These are phyloP conservation scores for Raffaelea albimanens DNA, from an alignment of 2,329 filamentous ascomycete species.

Conservation along the genomic window DNA sequence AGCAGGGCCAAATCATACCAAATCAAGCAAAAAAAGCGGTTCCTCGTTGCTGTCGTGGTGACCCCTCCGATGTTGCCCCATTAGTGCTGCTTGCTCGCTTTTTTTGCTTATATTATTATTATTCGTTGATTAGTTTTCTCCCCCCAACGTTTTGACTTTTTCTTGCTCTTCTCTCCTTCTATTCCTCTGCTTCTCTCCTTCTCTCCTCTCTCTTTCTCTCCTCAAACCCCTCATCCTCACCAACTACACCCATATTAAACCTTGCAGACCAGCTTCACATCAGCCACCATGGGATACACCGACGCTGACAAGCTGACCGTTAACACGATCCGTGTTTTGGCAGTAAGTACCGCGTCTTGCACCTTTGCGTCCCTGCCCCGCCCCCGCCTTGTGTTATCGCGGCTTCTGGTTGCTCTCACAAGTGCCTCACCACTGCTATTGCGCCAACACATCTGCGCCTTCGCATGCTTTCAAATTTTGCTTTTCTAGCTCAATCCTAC, in stretches of 20 bases:
- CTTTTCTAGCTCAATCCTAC: too few species aligned
- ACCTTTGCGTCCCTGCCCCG: conserved; percentile 7
- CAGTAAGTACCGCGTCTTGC: conserved; percentile 62
- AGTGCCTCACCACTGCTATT: neutral
- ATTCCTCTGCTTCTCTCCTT: conserved; percentile 16
- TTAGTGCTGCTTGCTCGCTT: neutral
- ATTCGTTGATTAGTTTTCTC: neutral
- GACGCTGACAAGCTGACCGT: conserved; percentile 85
- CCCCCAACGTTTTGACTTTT: neutral
- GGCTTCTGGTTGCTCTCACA: neutral
- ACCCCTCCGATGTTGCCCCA: neutral
- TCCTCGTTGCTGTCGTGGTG: neutral
- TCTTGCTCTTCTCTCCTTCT: conserved; percentile 15
- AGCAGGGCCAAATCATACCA: too few species aligned
- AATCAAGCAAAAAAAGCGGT: neutral
- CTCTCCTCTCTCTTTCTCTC: conserved; percentile 7
- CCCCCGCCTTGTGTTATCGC: conserved; percentile 10
- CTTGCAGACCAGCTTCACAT: conserved; percentile 8
- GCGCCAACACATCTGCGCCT: too few species aligned
- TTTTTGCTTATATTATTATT: conserved; percentile 3
- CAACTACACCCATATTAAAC: conserved; percentile 4
- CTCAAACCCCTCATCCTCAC: conserved; percentile 8
- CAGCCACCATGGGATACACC: conserved; percentile 71
- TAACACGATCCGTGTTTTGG: conserved; percentile 95
- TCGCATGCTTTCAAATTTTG: neutral